Percentiles rank a stretch among this genome's conserved stretches.
Evolutionary conservation across 2,329 filamentous ascomycete genomes (phyloP).

Genomic region (Hypoxylon sp.): DNA sequence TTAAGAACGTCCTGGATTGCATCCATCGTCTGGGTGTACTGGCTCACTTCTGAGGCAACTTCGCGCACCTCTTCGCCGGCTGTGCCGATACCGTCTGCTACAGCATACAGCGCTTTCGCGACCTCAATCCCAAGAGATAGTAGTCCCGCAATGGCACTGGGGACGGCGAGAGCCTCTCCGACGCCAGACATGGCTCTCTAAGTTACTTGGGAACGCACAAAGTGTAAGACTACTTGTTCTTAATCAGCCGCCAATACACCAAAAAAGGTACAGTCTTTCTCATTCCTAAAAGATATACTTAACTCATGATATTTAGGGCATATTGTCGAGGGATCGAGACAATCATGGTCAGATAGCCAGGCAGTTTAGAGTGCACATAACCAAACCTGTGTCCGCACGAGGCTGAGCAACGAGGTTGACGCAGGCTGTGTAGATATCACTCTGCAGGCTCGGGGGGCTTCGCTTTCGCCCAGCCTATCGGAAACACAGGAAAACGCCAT

Average conservation of each 20-base stretch:
- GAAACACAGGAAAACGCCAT: neutral
- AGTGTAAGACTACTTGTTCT: neutral
- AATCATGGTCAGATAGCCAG: neutral
- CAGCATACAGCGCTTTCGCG: slow-evolving; percentile 5
- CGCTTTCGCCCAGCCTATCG: neutral
- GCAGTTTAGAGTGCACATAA: neutral
- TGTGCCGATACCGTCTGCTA: slow-evolving; percentile 13
- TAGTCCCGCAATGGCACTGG: neutral
- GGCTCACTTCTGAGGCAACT: slow-evolving; percentile 3
- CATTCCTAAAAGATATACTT: neutral
- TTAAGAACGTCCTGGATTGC: slow-evolving; percentile 3
- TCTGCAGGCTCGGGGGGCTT: neutral
- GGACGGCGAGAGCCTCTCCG: neutral
- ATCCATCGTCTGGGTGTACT: neutral
- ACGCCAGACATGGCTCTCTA: neutral
- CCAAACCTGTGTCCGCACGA: neutral
- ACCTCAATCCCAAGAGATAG: slow-evolving; percentile 11
- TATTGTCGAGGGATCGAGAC: neutral
- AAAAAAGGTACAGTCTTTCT: neutral
- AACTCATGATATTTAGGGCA: neutral
- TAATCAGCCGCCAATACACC: neutral
- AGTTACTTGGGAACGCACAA: neutral
- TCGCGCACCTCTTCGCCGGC: slow-evolving; percentile 8
- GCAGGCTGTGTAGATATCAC: neutral
- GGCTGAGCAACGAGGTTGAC: neutral